These are phyloP conservation scores for Gloeostereum incarnatum DNA, from an alignment of 768 basidiomycete genomes.

Conservation along the genomic window DNA sequence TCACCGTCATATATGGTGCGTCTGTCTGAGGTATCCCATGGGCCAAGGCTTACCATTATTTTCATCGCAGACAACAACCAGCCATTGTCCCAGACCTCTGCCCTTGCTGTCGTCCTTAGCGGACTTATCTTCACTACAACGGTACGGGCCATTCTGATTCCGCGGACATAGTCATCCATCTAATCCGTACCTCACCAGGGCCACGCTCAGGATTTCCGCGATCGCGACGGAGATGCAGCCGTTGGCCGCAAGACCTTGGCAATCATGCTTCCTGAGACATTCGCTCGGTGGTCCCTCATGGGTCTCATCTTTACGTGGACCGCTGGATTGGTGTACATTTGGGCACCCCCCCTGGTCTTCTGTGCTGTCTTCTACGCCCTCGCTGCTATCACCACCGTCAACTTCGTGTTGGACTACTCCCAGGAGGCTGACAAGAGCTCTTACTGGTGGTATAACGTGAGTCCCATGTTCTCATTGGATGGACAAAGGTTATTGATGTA, in stretches of 20 bases:
- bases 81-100: constrained; percentile 8
- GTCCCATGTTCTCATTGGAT: background rate
- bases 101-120: constrained; percentile 18
- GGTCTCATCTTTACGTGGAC: constrained; percentile 9
- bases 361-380: constrained; percentile 4
- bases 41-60: background rate
- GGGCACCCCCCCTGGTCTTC: constrained; percentile 10
- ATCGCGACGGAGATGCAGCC: constrained; percentile 12
- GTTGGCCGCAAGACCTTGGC: constrained; percentile 14
- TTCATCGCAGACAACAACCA: constrained; percentile 9
- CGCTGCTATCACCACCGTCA: constrained; percentile 4
- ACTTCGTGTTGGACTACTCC: constrained; percentile 10
- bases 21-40: background rate
- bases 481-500: background rate
- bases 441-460: constrained; percentile 13
- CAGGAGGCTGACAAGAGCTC: constrained; percentile 11
- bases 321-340: constrained; percentile 7
- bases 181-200: constrained; percentile 8
- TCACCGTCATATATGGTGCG: constrained; percentile 12
- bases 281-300: constrained; percentile 14
- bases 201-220: constrained; percentile 15
- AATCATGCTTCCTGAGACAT: constrained; percentile 10
- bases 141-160: constrained; percentile 15
- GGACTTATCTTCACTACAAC: constrained; percentile 25
- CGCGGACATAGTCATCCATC: background rate